Base-by-base conservation (phyloP, 352 stramenopile genomes). In the Saprolegnia diclina region DNA sequence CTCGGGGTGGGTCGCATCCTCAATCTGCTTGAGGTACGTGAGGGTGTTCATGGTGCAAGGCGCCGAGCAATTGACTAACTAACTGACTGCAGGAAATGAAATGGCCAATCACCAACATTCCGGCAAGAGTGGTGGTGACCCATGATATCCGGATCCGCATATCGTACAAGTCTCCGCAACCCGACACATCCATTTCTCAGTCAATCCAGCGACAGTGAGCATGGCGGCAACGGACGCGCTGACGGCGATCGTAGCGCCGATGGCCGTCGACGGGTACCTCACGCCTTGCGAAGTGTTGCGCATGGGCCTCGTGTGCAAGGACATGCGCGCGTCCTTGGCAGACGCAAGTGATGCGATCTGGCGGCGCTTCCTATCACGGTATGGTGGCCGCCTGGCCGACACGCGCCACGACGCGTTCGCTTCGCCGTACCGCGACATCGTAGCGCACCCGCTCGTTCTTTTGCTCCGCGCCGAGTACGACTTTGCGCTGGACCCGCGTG, bases 251-350 rank as follows among this genome's bases (percentile, higher is more conserved):
- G 13, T 59, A 3, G 52, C 19, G 24, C 24, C 52, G 11, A 59
- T 59, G 52, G 52, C 52, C 13, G 35, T 59, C 16, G 52, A 59
- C 24, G 35, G 35, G 11, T 59, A 42, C 52, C 35, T 59, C 11
- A 16, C 19, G 11, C 52, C 52, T 59, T n/a, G 1, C 19, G 52
- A 59, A 24, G 35, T 59, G 13, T 9, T 59, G 13, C 52, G 52
- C 13, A 16, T 59, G n/a, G 24, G 35, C 24, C 35, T 59, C 16
- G 52, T 59, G 35, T 59, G 52, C 52, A 16, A 24, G 52, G 52
- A 59, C 11, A 21, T 59, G 11, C 35, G 19, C 13, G 52, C 35
- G 52, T 14, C 52, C 24, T 9, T 59, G 13, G 52, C 16, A 21
- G 52, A 40, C 13, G 13, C 35, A 3, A 59, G 9, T 9, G 52